Evolutionary conservation across 305 asterid genomes (phyloP).

Genomic region (Petunia hybrid): DNA sequence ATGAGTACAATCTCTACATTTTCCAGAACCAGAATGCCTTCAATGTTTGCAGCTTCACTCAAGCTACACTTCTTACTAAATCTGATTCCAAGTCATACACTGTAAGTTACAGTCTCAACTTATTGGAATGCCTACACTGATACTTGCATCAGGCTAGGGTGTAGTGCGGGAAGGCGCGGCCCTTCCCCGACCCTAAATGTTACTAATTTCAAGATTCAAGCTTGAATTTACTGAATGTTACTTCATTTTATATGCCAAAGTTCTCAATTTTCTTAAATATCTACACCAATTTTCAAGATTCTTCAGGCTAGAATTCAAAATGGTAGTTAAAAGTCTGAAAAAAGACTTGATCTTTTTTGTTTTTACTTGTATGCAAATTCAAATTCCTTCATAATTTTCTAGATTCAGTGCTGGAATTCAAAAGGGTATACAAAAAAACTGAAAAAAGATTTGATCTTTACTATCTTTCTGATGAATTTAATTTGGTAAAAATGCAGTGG

Average conservation of each 20-base stretch:
- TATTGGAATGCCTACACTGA: neutral
- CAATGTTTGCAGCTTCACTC: slow-evolving; percentile 72
- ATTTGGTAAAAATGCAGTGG: slow-evolving; percentile 61
- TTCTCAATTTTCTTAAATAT: neutral
- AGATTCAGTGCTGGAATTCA: slow-evolving; percentile 4
- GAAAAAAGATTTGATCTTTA: slow-evolving; percentile 9
- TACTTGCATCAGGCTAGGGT: no score
- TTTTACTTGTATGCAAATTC: neutral
- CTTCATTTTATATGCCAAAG: neutral
- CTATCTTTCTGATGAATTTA: neutral
- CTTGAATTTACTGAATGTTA: neutral
- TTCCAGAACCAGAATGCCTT: slow-evolving; percentile 78
- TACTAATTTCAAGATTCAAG: slow-evolving; percentile 21
- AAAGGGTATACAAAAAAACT: neutral
- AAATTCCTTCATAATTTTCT: neutral
- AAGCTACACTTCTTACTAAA: slow-evolving; percentile 77
- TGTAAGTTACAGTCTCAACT: slow-evolving; percentile 45
- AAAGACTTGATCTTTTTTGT: no score
- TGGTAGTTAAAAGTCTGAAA: no score
- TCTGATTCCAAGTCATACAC: slow-evolving; percentile 72
- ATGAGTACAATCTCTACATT: slow-evolving; percentile 77
- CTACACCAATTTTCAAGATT: no score
- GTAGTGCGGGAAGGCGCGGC: no score
- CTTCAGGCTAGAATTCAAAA: no score
- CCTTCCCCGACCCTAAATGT: no score